phyloP scores from a whole-genome alignment of 345 rosid species.

The Aquilaria malaccensis region DNA sequence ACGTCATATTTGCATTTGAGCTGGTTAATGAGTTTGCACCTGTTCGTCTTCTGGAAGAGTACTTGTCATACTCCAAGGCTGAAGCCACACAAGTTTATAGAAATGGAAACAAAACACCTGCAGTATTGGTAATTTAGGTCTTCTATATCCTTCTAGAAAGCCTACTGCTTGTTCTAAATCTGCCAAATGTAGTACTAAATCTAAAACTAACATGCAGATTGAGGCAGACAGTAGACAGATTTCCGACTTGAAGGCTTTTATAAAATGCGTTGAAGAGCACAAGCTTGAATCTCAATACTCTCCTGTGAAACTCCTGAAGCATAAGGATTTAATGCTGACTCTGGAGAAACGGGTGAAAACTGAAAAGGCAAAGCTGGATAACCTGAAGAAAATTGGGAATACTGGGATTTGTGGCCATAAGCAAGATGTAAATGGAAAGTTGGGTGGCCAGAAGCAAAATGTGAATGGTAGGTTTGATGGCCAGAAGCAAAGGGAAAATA shows the following conservation, averaged over 20 bases:
- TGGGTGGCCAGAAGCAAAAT: not conserved
- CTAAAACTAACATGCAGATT: slow-evolving; percentile 8
- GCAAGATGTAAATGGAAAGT: not conserved
- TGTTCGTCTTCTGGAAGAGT: slow-evolving; percentile 25
- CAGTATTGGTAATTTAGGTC: slow-evolving; percentile 11
- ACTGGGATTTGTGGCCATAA: not conserved
- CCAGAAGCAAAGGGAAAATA: not conserved
- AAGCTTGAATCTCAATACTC: slow-evolving; percentile 7
- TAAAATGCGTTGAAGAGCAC: slow-evolving; percentile 16
- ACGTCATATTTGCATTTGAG: slow-evolving; percentile 26
- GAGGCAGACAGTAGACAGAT: slow-evolving; percentile 13
- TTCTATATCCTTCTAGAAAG: not conserved
- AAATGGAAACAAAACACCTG: slow-evolving; percentile 6
- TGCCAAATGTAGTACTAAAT: not conserved
- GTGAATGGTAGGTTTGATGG: not conserved
- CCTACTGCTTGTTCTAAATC: not conserved
- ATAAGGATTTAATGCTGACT: not conserved
- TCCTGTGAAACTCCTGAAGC: not conserved
- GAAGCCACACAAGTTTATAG: slow-evolving; percentile 6
- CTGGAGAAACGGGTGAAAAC: not conserved
- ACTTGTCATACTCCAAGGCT: slow-evolving; percentile 19
- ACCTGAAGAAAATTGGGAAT: not conserved
- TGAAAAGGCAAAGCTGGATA: not conserved
- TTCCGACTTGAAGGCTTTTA: slow-evolving; percentile 11
- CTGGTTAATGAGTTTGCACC: slow-evolving; percentile 28